Evolutionary conservation across 345 rosid genomes (phyloP), one percentile per base, ranked within the genome.

Genomic region (Citrus trifoliata): DNA sequence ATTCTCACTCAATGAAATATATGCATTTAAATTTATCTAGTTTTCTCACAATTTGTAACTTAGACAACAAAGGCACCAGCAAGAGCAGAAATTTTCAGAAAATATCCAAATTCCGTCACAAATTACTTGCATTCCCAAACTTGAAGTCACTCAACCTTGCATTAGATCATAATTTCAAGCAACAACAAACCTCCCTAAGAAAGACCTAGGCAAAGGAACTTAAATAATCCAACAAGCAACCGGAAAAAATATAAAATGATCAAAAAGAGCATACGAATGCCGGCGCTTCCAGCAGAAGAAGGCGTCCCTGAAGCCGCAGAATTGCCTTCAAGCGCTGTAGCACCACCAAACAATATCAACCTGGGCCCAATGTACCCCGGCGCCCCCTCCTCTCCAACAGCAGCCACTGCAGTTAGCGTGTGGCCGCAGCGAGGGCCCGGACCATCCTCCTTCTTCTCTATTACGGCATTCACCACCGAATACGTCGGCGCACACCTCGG

Each of bases 341-440:
- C 99, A 69, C 99, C 98, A 27, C 98, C 99, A 5, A 96, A 94
- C 81, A 96, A 87, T 77, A 96, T 90, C 87, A 96, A 85, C 84
- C 99, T 87, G 2, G 97, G 98, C 3, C 98, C 99, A 79, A 94
- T 86, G 62, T 89, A 94, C 62, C 86, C 89, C 9, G 93, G 83
- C 60, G 95, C 56, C 24, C 98, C 97, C 77, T 96, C 99, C 80
- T 96, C 99, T 53, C 98, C 99, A 2, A 96, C 97, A 0, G 98
- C 94, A 21, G 94, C 95, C 33, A 96, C 99, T 2, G 97, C 89
- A 38, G 99, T 96, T 81, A 96, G 80, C 19, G 99, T 93, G 79
- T 96, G 99, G 28, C 99, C 99, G 58, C 99, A 96, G 84, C 99
- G 85, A 16, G 98, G 99, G 18, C 99, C 99, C 2, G 99, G 97